These are phyloP conservation scores for Termitomyces sp. DNA, from an alignment of 768 basidiomycete genomes.

Conservation along the genomic window DNA sequence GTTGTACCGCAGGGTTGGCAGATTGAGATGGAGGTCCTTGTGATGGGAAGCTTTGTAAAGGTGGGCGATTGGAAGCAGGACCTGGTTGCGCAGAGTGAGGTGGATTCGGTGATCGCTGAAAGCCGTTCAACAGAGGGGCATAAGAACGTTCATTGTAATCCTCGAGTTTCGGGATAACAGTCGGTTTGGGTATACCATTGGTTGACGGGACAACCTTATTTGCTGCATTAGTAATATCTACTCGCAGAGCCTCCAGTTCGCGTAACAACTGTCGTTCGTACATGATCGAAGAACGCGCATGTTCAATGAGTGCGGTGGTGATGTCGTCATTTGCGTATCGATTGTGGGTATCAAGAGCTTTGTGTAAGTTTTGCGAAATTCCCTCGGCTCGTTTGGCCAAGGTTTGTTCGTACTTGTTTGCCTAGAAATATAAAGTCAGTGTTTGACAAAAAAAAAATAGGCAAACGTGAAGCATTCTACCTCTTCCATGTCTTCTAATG, in stretches of 20 bases:
- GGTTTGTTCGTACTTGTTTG: constrained; percentile 83
- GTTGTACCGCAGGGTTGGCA: constrained; percentile 18
- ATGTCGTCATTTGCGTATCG: constrained; percentile 89
- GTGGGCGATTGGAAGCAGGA: constrained; percentile 18
- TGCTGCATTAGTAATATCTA: constrained; percentile 68
- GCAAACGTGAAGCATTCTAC: constrained; percentile 36
- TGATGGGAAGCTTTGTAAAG: constrained; percentile 21
- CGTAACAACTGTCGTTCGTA: constrained; percentile 87
- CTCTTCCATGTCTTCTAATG: constrained; percentile 91
- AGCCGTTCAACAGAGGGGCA: constrained; percentile 28
- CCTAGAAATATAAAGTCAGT: constrained; percentile 43
- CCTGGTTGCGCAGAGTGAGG: constrained; percentile 31
- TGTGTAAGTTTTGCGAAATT: constrained; percentile 91
- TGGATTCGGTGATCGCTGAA: constrained; percentile 28
- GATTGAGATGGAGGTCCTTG: constrained; percentile 19
- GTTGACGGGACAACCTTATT: constrained; percentile 50
- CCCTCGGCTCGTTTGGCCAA: constrained; percentile 85
- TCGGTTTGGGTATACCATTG: constrained; percentile 58
- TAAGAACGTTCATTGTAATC: constrained; percentile 42
- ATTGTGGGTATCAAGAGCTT: constrained; percentile 81
- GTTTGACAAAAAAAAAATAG: background rate
- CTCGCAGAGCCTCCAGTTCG: constrained; percentile 81
- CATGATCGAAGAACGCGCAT: constrained; percentile 87
- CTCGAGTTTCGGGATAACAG: constrained; percentile 59
- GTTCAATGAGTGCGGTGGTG: constrained; percentile 85